Evolutionary conservation across 148 eudicot species (phyloP).

Genomic region (Persicaria maculosa): DNA sequence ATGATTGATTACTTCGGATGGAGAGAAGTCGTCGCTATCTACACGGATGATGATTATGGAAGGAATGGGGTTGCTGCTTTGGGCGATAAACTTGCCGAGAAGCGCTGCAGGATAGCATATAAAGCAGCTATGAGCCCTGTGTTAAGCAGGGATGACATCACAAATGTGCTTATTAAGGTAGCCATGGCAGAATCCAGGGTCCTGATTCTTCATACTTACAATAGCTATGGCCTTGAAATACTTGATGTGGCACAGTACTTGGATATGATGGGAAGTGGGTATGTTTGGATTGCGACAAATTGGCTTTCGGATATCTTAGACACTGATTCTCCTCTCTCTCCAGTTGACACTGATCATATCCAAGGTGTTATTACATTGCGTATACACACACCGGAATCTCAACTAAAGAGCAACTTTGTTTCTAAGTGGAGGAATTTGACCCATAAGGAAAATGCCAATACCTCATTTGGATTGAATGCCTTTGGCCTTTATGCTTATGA

Average conservation of each 20-base stretch:
- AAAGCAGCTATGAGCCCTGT: conserved; percentile 38
- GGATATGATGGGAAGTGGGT: conserved; percentile 45
- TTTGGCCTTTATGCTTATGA: conserved; percentile 66
- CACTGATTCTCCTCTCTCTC: conserved; percentile 29
- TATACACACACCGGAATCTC: conserved; percentile 40
- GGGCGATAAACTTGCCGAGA: conserved; percentile 29
- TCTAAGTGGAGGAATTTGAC: conserved; percentile 42
- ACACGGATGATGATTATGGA: conserved; percentile 53
- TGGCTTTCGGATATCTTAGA: conserved; percentile 55
- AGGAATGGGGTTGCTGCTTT: conserved; percentile 47
- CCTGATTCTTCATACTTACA: conserved; percentile 42
- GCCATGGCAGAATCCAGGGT: conserved; percentile 41
- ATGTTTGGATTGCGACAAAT: conserved; percentile 65
- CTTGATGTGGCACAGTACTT: conserved; percentile 40
- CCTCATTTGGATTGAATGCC: conserved; percentile 34
- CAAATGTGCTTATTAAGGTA: conserved; percentile 30
- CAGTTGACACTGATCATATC: conserved; percentile 15
- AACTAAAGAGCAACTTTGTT: conserved; percentile 29
- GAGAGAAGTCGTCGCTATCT: conserved; percentile 47
- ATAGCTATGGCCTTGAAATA: conserved; percentile 27
- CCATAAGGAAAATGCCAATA: conserved; percentile 7
- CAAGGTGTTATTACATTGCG: conserved; percentile 52
- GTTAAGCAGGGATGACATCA: conserved; percentile 28
- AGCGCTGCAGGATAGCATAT: conserved; percentile 33
- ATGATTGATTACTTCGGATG: conserved; percentile 39